Evolutionary conservation across 345 rosid genomes (phyloP).

Genomic region (Nephelium lappaceum): DNA sequence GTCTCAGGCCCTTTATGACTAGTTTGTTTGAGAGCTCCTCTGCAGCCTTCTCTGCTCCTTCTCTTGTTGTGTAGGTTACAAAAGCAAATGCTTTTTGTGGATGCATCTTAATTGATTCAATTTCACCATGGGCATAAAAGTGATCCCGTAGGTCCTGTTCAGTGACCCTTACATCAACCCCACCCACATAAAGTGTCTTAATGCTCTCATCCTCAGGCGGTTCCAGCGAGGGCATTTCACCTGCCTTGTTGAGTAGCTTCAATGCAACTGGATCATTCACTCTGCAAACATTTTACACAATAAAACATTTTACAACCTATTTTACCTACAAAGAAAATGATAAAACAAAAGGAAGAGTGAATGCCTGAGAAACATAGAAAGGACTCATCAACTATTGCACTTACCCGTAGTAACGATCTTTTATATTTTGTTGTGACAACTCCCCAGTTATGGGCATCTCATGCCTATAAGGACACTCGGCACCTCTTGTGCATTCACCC

Average conservation of each 20-base stretch:
- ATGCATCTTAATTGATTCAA: slow-evolving; percentile 83
- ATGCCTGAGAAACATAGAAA: background rate
- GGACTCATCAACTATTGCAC: slow-evolving; percentile 18
- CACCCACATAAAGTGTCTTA: slow-evolving; percentile 87
- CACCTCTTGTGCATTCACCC: slow-evolving; percentile 97
- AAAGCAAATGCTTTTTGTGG: slow-evolving; percentile 91
- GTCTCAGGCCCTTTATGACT: slow-evolving; percentile 83
- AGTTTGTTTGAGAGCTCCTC: slow-evolving; percentile 87
- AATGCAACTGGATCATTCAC: slow-evolving; percentile 93
- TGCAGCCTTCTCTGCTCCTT: slow-evolving; percentile 97
- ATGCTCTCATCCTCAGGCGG: slow-evolving; percentile 92
- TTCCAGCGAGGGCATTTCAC: slow-evolving; percentile 94
- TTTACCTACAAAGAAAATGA: background rate
- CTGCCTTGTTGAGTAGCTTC: slow-evolving; percentile 92
- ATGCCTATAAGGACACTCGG: slow-evolving; percentile 93
- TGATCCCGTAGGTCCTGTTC: slow-evolving; percentile 93
- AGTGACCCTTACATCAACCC: slow-evolving; percentile 76
- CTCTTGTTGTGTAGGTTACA: slow-evolving; percentile 91
- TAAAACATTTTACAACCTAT: background rate
- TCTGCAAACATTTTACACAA: slow-evolving; percentile 42
- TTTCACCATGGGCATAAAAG: slow-evolving; percentile 90
- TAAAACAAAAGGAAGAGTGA: background rate
- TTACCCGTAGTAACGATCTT: slow-evolving; percentile 97
- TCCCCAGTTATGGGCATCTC: slow-evolving; percentile 98
- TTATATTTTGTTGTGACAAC: slow-evolving; percentile 91